Percentiles rank a stretch among this genome's conserved stretches.
Evolutionary conservation across 768 basidiomycete species (phyloP).

Genomic region (Rubroboletus satanas): DNA sequence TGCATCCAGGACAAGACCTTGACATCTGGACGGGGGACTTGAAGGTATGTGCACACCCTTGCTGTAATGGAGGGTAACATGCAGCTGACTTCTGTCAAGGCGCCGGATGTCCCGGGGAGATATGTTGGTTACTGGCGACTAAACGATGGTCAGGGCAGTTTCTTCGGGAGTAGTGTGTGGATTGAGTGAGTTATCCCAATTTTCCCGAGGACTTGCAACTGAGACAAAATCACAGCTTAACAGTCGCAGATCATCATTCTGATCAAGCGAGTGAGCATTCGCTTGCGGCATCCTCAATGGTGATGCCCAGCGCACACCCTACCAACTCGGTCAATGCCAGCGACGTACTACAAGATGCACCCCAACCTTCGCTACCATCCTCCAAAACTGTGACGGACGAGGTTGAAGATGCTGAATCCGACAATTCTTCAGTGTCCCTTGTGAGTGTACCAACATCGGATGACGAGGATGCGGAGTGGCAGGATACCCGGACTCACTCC

Average conservation of each 20-base stretch:
- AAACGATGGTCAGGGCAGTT: constrained; percentile 49
- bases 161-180: constrained; percentile 73
- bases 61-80: neutral
- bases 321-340: constrained; percentile 11
- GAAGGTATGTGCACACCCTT: constrained; percentile 45
- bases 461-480: constrained; percentile 54
- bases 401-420: constrained; percentile 33
- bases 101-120: constrained; percentile 67
- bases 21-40: constrained; percentile 72
- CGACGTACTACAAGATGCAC: constrained; percentile 4
- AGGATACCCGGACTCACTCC: constrained; percentile 48
- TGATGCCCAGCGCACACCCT: constrained; percentile 51
- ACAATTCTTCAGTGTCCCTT: constrained; percentile 50
- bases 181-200: constrained; percentile 56
- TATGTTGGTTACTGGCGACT: constrained; percentile 80
- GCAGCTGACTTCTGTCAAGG: constrained; percentile 35
- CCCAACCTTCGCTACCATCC: constrained; percentile 16
- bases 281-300: constrained; percentile 61
- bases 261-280: constrained; percentile 43
- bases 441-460: constrained; percentile 59
- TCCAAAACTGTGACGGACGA: constrained; percentile 39
- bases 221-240: constrained; percentile 44
- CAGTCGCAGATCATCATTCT: constrained; percentile 51
- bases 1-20: constrained; percentile 53
- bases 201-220: neutral